Base-by-base conservation (phyloP, 2,329 filamentous ascomycete species). In the Lasiodiplodia sp. region DNA sequence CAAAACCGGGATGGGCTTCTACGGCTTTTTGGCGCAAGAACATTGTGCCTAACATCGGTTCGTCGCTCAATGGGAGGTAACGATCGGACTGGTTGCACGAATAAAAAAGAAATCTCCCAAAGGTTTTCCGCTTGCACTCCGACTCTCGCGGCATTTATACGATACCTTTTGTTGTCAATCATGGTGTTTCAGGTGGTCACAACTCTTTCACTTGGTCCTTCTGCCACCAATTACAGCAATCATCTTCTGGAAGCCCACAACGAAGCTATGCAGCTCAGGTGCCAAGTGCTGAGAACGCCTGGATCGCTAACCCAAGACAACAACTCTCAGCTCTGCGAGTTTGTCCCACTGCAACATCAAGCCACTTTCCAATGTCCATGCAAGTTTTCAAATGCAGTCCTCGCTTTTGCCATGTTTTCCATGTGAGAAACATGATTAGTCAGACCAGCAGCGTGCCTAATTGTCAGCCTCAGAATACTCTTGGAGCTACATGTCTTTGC, bases 71-170 rank as follows among this genome's bases (percentile, higher is more conserved):
- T 28, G 67, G 67, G 58, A 56, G 60, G 23, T 64, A 68, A 63
- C 67, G 67, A 64, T 47, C 52, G 67, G 67, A 65, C 67, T 68
- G 67, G 44, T 68, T 55, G 58, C 67, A 68, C 60, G 67, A 68
- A 68, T 68, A 68, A 68, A 68, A 68, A 57, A 62, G 57, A 68
- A 47, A 64, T 68, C 67, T 68, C 67, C 67, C 67, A 68, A 68
- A 23, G 57, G 60, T 64, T 51, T 52, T 52, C 23, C 44, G 31
- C 47, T 52, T 52, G 47, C 47, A 47, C 47, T 52, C 60, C 31
- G 25, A 51, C 18, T 52, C 23, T 64, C 21, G 60, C 47, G 47
- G 16, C 57, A 51, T 12, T 34, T 63, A 4, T 63, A 49, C 28
- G 44, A 51, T 63, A 34, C 44, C 60, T 64, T n/a, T 28, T 64